Evolutionary conservation across 176 grass and related monocot species (phyloP).

Genomic region (Lolium multiflorum): DNA sequence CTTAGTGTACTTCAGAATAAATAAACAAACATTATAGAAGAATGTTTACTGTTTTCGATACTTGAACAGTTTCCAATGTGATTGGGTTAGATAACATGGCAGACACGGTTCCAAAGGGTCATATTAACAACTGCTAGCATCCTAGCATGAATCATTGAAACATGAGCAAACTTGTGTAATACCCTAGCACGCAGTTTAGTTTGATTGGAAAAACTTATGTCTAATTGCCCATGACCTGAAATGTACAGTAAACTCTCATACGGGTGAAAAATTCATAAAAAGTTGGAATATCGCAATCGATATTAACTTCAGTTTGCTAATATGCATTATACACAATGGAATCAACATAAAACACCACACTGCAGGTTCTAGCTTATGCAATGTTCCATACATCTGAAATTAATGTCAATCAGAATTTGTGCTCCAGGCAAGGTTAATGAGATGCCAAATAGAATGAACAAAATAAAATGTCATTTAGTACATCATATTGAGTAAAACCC

Average conservation of each 20-base stretch:
- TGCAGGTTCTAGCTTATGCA: background rate
- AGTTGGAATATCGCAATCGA: background rate
- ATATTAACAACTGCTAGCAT: conserved; percentile 8
- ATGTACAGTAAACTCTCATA: background rate
- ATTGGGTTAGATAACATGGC: conserved; percentile 46
- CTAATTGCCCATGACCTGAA: background rate
- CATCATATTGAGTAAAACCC: conserved; percentile 33
- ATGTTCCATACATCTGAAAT: conserved; percentile 16
- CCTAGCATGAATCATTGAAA: background rate
- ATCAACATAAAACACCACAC: background rate
- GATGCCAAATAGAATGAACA: conserved; percentile 29
- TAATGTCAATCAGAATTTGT: background rate
- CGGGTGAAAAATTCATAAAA: background rate
- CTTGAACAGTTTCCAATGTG: conserved; percentile 47
- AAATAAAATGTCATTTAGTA: background rate
- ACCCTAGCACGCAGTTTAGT: background rate
- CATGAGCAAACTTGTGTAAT: background rate
- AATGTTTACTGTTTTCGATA: conserved; percentile 26
- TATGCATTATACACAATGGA: background rate
- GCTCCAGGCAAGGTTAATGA: conserved; percentile 6
- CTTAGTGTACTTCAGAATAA: conserved; percentile 24
- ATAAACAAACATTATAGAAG: conserved; percentile 35
- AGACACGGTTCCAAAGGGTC: conserved; percentile 28
- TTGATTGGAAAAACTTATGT: conserved; percentile 1
- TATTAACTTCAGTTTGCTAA: conserved; percentile 15